Evolutionary conservation across 352 stramenopile species (phyloP).

Genomic region (Stramenopiles sp.): DNA sequence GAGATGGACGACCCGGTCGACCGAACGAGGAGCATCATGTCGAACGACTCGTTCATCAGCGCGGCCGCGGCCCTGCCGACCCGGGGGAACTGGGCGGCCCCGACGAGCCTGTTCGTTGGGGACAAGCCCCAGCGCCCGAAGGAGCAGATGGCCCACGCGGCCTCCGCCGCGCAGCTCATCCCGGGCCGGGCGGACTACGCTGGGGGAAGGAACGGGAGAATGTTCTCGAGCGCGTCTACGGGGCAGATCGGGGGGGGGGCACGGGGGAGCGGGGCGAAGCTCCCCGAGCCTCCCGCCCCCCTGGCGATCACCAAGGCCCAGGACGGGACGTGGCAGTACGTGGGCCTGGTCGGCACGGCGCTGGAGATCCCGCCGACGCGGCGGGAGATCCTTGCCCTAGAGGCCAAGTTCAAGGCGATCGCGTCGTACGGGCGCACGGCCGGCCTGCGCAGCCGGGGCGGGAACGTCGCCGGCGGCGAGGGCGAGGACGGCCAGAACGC

Average conservation of each 20-base stretch:
- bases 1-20: neutral
- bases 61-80: neutral
- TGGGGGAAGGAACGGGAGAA: neutral
- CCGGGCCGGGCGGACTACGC: neutral
- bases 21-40: neutral
- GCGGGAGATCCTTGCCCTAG: neutral
- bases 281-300: neutral
- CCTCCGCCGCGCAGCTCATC: neutral
- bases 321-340: neutral
- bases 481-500: neutral
- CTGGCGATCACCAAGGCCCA: neutral
- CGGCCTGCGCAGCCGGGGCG: neutral
- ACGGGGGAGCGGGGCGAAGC: neutral
- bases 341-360: neutral
- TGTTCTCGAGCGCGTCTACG: neutral
- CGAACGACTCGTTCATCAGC: neutral
- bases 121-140: neutral
- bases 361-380: neutral
- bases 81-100: neutral
- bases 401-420: neutral
- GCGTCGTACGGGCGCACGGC: neutral
- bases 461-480: neutral
- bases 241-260: neutral
- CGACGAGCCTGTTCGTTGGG: neutral
- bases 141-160: neutral